Evolutionary conservation across 768 basidiomycete species (phyloP), one percentile per base, ranked within the genome.

Genomic region (Agrocybe praecox): DNA sequence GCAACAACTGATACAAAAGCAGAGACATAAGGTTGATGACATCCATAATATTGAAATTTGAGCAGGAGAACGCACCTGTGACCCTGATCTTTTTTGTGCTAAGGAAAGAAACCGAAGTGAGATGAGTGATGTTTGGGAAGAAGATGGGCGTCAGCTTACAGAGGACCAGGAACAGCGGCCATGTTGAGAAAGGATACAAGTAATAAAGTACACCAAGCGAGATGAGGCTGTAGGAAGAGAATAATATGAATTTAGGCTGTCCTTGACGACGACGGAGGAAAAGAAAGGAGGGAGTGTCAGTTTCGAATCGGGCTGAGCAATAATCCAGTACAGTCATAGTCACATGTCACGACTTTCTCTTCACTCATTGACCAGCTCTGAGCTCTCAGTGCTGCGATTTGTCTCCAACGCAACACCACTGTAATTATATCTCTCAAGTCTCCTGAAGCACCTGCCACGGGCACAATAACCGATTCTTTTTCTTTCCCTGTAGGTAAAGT

Each of bases 61-160:
- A n/a, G n/a, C 46, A 22, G 8, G n/a, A 34, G 46, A 52, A 67
- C 80, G 44, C 19, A 89, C 90, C 89, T 60, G 90, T 92, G 57
- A 92, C 76, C 71, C 90, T 83, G 59, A 93, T 89, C 77, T 87
- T 88, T 81, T 89, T 89, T 60, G 79, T 81, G 65, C 84, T 81
- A 57, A 34, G 26, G 52, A 40, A 53, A 18, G 36, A 33, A 46
- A 47, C 59, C 42, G 54, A 46, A 33, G 49, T 24, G 52, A 18
- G 52, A 45, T 53, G 49, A 29, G 59, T 34, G 22, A 52, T 17
- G 46, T 34, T 48, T 49, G 18, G 49, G 45, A 45, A 17, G 44
- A 12, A 19, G 14, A 7, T 4, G 44, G 23, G 52, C 42, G 14
- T 24, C 33, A 43, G 49, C 81, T 64, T 65, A 82, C 82, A 79